Conservation (phyloP, 805 yeast species). For the Torulaspora indica region DNA sequence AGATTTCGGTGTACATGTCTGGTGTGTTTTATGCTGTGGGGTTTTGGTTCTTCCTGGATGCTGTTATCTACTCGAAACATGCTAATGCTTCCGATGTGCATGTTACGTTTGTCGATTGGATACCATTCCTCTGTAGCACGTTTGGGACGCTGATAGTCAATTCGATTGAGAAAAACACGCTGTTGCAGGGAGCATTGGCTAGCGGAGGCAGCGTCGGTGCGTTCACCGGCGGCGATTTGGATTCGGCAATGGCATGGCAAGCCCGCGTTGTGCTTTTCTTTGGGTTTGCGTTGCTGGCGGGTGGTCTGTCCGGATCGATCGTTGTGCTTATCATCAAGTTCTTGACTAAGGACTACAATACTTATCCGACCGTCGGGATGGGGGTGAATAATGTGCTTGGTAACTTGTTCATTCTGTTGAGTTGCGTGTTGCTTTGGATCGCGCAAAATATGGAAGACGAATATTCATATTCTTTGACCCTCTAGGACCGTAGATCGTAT, state of each 20-base stretch:
- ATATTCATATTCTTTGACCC: conserved; percentile 83
- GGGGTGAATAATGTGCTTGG: conserved; percentile 84
- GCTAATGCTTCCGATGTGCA: conserved; percentile 83
- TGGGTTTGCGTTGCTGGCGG: conserved; percentile 90
- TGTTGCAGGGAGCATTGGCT: conserved; percentile 38
- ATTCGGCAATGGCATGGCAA: conserved; percentile 74
- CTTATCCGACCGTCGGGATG: conserved; percentile 89
- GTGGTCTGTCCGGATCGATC: conserved; percentile 89
- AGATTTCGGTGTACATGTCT: conserved; percentile 70
- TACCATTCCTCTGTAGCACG: conserved; percentile 83
- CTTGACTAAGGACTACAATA: conserved; percentile 62
- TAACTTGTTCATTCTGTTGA: conserved; percentile 73
- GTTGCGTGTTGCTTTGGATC: conserved; percentile 87
- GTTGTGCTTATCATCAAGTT: conserved; percentile 84
- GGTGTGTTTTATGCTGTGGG: conserved; percentile 80
- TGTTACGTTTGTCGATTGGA: conserved; percentile 91
- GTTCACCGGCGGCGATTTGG: conserved; percentile 35
- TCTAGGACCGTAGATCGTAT: conserved; percentile 37
- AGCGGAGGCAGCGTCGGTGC: conserved; percentile 35
- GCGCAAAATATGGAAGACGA: conserved; percentile 96
- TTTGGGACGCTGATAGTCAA: conserved; percentile 79
- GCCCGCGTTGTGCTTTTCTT: conserved; percentile 85
- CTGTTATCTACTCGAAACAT: conserved; percentile 78
- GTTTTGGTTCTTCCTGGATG: conserved; percentile 84
- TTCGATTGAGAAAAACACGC: conserved; percentile 42